Base-by-base conservation (phyloP, 495 filamentous ascomycete genomes). In the Hypomontagnella monticulosa region DNA sequence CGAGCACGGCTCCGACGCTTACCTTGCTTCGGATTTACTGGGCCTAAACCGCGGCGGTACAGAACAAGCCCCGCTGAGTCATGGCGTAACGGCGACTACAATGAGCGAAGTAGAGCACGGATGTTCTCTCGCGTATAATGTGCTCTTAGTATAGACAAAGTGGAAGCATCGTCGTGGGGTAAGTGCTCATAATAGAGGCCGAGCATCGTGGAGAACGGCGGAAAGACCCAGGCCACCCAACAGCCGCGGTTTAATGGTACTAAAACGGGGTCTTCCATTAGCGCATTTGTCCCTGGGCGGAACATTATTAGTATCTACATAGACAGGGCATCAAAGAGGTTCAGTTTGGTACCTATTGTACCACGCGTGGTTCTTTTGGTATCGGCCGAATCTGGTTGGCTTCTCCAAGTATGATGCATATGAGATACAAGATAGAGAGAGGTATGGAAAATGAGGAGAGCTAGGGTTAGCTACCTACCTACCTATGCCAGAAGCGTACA, bases 401-500 rank as follows among this genome's bases (percentile, higher is more conserved):
- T 32, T 33, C 20, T 32, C 36, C 37, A 27, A n/a, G 19, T 42
- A 30, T 32, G 51, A 56, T 30, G 32, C 30, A 57, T 14, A 48
- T 27, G 53, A 47, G 14, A 46, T 4, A 44, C 19, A 36, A 37
- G 34, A 48, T 44, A 38, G 53, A 44, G n/a, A 36, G 16, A 52
- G 0, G 51, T 30, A 46, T 14, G 14, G 30, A 18, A 57, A 7
- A 38, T 11, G 19, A 1, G 20, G 16, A 4, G 41, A 54, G 43
- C 18, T 38, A 18, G 43, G 43, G 55, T n/a, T 46, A 27, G 23
- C 23, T 27, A 27, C 23, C 2, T 27, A 19, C 23, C 4, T 43
- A 15, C n/a, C 40, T 43, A 18, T n/a, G 6, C 2, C 40, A 43
- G 44, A 57, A 64, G 36, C 53, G 52, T 34, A 64, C 61, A 48